Conservation (phyloP, 441 rosid genomes). For the Jatropha multifida region DNA sequence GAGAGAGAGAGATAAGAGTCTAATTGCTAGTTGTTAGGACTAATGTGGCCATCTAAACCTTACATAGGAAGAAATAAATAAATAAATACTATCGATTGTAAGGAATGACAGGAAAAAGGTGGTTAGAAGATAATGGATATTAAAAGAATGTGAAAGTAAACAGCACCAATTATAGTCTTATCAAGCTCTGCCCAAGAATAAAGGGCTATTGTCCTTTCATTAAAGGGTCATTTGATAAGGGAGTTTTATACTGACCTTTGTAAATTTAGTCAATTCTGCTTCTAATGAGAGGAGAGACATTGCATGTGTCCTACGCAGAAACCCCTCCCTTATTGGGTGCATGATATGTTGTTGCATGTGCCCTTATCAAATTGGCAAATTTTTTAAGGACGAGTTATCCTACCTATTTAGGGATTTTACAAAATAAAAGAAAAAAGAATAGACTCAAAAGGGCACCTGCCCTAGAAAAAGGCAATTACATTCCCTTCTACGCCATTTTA, state of each 20-base stretch:
- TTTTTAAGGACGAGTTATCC: slow-evolving; percentile 14
- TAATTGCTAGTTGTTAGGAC: slow-evolving; percentile 6
- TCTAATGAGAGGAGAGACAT: slow-evolving; percentile 22
- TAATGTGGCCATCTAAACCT: neutral
- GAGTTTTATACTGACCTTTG: neutral
- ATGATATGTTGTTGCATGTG: slow-evolving; percentile 18
- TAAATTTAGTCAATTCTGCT: slow-evolving; percentile 4
- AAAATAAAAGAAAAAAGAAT: slow-evolving; percentile 6
- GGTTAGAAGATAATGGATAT: neutral
- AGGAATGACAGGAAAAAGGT: slow-evolving; percentile 27
- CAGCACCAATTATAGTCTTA: slow-evolving; percentile 9
- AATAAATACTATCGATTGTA: slow-evolving; percentile 10
- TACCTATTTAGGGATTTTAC: slow-evolving; percentile 10
- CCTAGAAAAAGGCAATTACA: neutral
- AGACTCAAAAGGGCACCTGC: slow-evolving; percentile 11
- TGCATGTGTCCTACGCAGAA: slow-evolving; percentile 30
- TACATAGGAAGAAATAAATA: neutral
- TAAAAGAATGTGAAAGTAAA: slow-evolving; percentile 17
- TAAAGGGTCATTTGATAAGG: slow-evolving; percentile 2
- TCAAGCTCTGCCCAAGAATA: slow-evolving; percentile 2
- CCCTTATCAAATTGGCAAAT: neutral
- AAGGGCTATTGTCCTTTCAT: neutral
- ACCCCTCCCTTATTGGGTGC: slow-evolving; percentile 16
- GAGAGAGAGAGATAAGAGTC: neutral
- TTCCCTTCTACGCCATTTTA: neutral